phyloP scores from a whole-genome alignment of 352 stramenopile genomes.

The Porosira glacialis region DNA sequence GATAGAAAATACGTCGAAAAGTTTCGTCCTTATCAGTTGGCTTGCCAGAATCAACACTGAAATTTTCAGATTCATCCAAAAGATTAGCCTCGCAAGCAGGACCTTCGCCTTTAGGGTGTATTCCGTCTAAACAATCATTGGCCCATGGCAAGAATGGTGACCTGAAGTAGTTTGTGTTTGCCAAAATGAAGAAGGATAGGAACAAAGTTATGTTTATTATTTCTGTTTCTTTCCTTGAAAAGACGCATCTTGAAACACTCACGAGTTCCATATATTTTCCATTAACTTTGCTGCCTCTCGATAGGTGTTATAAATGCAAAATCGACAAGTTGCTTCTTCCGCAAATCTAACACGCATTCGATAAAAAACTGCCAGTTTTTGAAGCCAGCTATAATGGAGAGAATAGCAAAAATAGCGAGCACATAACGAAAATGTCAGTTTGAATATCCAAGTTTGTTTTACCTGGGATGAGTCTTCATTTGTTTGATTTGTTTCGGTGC shows the following conservation, averaged over 20 bases:
- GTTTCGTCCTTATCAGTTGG: conserved; percentile 61
- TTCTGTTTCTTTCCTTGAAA: too few species aligned
- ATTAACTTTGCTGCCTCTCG: conserved; percentile 68
- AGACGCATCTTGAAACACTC: too few species aligned
- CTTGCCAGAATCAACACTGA: conserved; percentile 53
- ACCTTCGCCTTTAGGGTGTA: conserved; percentile 62
- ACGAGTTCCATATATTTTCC: conserved; percentile 76
- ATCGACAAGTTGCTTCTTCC: conserved; percentile 80
- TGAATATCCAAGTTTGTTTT: too few species aligned
- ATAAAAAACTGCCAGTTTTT: conserved; percentile 80
- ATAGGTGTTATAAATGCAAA: conserved; percentile 78
- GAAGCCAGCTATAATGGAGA: too few species aligned
- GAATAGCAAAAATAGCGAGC: too few species aligned
- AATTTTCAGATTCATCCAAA: conserved; percentile 64
- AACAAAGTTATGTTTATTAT: too few species aligned
- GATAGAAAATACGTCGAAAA: conserved; percentile 80
- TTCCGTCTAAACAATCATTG: conserved; percentile 50
- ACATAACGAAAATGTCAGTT: too few species aligned
- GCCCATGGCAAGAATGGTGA: conserved; percentile 80
- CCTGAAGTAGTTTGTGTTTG: too few species aligned
- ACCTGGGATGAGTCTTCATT: too few species aligned
- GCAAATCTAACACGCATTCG: conserved; percentile 68
- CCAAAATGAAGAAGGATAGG: too few species aligned
- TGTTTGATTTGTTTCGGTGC: too few species aligned
- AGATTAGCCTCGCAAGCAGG: conserved; percentile 51